phyloP scores from a whole-genome alignment of 352 stramenopile genomes.

The Phytophthora kernoviae region DNA sequence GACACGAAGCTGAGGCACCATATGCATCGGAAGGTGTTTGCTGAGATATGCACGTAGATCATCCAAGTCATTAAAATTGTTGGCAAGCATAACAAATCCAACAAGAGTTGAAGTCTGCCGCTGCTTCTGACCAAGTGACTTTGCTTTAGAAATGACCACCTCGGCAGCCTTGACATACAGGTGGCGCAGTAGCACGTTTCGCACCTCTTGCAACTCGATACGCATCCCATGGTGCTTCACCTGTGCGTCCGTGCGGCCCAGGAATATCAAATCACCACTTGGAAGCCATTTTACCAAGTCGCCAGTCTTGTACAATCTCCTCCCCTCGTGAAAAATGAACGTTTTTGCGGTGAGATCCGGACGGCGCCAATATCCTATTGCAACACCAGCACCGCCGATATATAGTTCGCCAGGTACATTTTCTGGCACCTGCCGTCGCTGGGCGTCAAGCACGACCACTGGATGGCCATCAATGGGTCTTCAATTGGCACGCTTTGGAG shows the following conservation, averaged over 20 bases:
- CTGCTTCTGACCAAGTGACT: constrained; percentile 9
- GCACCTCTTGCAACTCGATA: constrained; percentile 83
- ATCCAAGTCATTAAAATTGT: constrained; percentile 12
- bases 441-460: constrained; percentile 53
- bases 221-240: constrained; percentile 85
- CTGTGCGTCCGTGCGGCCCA: constrained; percentile 73
- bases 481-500: constrained; percentile 62
- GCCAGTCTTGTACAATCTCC: constrained; percentile 67
- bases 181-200: constrained; percentile 56
- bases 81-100: constrained; percentile 51
- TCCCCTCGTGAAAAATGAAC: constrained; percentile 23
- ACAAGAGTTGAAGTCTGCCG: constrained; percentile 35
- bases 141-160: constrained; percentile 35
- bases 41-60: constrained; percentile 30
- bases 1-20: constrained; percentile 60
- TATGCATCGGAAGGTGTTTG: constrained; percentile 57
- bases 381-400: constrained; percentile 69
- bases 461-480: constrained; percentile 53
- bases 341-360: constrained; percentile 39
- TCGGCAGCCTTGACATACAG: constrained; percentile 45
- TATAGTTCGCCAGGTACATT: constrained; percentile 71
- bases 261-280: constrained; percentile 59
- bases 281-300: constrained; percentile 70
- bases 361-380: constrained; percentile 64
- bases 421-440: constrained; percentile 44